Base-by-base conservation (phyloP, 2,329 filamentous ascomycete species). In the Verruconis gallopava region DNA sequence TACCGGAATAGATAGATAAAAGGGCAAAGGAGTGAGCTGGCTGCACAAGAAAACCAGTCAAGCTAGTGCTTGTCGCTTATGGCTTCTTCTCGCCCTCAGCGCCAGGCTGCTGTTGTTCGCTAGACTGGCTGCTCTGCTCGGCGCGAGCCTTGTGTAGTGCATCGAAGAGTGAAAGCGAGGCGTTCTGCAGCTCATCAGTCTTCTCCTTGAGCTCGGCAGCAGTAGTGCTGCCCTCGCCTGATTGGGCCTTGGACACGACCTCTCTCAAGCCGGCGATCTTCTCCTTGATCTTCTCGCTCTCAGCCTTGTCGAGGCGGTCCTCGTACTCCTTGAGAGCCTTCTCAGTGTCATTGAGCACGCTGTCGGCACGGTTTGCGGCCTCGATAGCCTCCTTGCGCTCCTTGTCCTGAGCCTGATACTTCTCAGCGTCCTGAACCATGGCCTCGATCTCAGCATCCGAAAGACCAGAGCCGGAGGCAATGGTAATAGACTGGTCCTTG, bases 401-500 rank as follows among this genome's bases (percentile, higher is more conserved):
- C 79, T 95, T 95, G 65, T 96, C 89, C 52, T 79, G 64, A 68
- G 91, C 88, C 46, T 84, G 85, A 62, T 93, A 96, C 69, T 86
- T 89, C 79, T 96, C 89, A 42, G 91, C 93, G 63, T 96, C 91
- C 62, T 89, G 74, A 60, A 98, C 88, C 91, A 98, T 96, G 69
- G 77, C 80, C 72, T 95, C 77, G 52, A 98, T 98, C 73, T 98
- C 89, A 44, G 73, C 66, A 48, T 98, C 88, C 37, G 85, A 94
- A 45, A 96, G 82, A 77, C 91, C 89, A 50, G 89, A 96, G 64
- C 89, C 91, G 46, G 88, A 95, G 44, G 89, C 88, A 63, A 98
- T 94, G 62, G 89, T 96, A 70, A 98, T 96, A 48, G 88, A 95
- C 75, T 98, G 89, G 63, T 96, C 89, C 80, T 95, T 96, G 79